A percentile compares a stretch with the other conserved stretches of the same genome.
Conservation (phyloP, 345 rosid genomes). For the Aegle marmelos region DNA sequence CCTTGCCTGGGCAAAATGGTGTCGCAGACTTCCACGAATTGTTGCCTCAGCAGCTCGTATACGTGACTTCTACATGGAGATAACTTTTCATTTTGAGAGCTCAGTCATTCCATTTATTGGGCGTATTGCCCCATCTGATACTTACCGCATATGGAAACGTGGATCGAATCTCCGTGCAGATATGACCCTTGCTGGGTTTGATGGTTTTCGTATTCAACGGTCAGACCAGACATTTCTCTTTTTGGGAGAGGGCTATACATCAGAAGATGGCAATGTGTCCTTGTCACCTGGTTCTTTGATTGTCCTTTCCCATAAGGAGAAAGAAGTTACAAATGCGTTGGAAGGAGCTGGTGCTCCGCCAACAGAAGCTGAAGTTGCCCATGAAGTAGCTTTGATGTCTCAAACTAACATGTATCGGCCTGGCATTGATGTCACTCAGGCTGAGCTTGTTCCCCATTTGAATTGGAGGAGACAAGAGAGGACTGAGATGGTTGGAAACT, state of each 20-base stretch:
- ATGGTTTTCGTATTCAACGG: slow-evolving; percentile 92
- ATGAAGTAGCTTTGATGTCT: slow-evolving; percentile 92
- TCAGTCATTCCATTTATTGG: slow-evolving; percentile 95
- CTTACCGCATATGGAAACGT: slow-evolving; percentile 97
- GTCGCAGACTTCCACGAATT: slow-evolving; percentile 89
- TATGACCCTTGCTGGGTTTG: slow-evolving; percentile 96
- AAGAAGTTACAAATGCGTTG: slow-evolving; percentile 90
- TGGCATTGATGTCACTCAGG: slow-evolving; percentile 97
- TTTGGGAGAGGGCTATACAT: slow-evolving; percentile 79
- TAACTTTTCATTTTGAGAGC: slow-evolving; percentile 95
- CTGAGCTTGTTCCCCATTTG: slow-evolving; percentile 83
- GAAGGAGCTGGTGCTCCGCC: slow-evolving; percentile 97
- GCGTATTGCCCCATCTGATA: slow-evolving; percentile 98
- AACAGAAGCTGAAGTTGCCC: slow-evolving; percentile 88
- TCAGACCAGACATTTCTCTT: slow-evolving; percentile 92
- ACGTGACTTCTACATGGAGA: slow-evolving; percentile 98
- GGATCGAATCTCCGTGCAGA: slow-evolving; percentile 99
- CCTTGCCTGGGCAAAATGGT: slow-evolving; percentile 99
- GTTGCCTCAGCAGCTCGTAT: slow-evolving; percentile 81
- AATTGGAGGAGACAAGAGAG: slow-evolving; percentile 99
- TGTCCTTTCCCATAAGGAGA: slow-evolving; percentile 92
- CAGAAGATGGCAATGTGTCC: slow-evolving; percentile 67
- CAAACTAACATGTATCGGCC: slow-evolving; percentile 99
- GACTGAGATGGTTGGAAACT: slow-evolving; percentile 85
- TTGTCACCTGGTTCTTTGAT: slow-evolving; percentile 76